A percentile compares a stretch with the other conserved stretches of the same genome.
These are phyloP conservation scores for Pseudogymnoascus sp. DNA, from an alignment of 2,329 filamentous ascomycete species.

Conservation along the genomic window DNA sequence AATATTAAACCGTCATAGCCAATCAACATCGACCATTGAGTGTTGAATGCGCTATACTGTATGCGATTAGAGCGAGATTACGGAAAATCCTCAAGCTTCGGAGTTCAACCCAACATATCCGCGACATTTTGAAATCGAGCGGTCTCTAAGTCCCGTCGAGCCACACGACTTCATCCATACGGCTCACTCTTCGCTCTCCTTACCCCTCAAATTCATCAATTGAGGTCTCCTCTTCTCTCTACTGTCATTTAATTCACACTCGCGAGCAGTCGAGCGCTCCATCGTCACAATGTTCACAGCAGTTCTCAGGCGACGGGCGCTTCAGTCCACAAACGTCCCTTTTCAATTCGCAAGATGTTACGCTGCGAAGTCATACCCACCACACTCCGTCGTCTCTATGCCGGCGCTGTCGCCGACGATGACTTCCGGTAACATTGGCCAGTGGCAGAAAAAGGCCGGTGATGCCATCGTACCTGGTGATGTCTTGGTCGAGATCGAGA, in stretches of 20 bases:
- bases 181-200: background rate
- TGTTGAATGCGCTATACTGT: background rate
- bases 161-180: background rate
- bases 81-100: conserved; percentile 6
- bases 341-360: conserved; percentile 51
- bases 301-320: conserved; percentile 54
- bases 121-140: conserved; percentile 4
- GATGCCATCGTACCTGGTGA: conserved; percentile 84
- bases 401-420: conserved; percentile 96
- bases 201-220: background rate
- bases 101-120: conserved; percentile 7
- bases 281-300: conserved; percentile 50
- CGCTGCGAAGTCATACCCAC: conserved; percentile 70
- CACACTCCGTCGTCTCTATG: conserved; percentile 95
- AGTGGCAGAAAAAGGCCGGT: conserved; percentile 96
- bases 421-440: conserved; percentile 90
- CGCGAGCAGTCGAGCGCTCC: conserved; percentile 1
- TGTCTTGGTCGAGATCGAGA: conserved; percentile 96
- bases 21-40: background rate
- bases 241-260: background rate
- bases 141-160: conserved; percentile 2
- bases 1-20: background rate
- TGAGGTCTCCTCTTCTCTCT: background rate
- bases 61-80: conserved; percentile 3
- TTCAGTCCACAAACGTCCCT: conserved; percentile 43